Evolutionary conservation across 2,329 filamentous ascomycete species (phyloP).

Genomic region (Pseudogymnoascus sp.): DNA sequence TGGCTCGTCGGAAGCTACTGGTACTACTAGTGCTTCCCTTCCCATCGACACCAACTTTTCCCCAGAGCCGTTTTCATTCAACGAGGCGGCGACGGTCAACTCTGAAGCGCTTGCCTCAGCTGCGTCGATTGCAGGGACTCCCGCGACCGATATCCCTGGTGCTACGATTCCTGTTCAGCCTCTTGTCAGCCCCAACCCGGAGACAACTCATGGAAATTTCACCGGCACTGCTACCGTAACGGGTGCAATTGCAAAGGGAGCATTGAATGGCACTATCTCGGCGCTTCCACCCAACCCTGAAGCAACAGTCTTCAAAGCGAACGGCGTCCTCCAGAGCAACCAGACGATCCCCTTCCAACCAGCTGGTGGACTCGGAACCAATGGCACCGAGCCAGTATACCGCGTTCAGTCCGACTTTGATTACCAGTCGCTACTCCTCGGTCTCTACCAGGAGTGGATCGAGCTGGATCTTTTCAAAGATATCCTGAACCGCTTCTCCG

Average conservation of each 20-base stretch:
- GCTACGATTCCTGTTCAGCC: constrained; percentile 27
- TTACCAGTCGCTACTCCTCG: constrained; percentile 65
- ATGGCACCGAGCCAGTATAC: constrained; percentile 69
- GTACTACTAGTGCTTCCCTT: background rate
- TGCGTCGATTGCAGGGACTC: constrained; percentile 22
- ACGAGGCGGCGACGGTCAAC: constrained; percentile 21
- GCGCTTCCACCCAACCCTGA: constrained; percentile 49
- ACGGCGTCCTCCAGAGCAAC: constrained; percentile 60
- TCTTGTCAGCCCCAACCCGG: constrained; percentile 45
- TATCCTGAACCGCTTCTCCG: constrained; percentile 62
- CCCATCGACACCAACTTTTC: constrained; percentile 4
- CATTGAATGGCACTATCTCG: constrained; percentile 49
- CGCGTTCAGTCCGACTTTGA: constrained; percentile 76
- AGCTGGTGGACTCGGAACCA: constrained; percentile 67
- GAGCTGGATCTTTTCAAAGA: constrained; percentile 78
- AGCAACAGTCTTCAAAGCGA: constrained; percentile 62
- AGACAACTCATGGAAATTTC: constrained; percentile 63
- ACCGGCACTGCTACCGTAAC: constrained; percentile 59
- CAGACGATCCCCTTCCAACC: constrained; percentile 68
- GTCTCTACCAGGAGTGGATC: constrained; percentile 76
- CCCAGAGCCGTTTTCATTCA: constrained; percentile 20
- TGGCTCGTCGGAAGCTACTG: background rate
- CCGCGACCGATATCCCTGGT: constrained; percentile 24
- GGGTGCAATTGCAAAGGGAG: constrained; percentile 56
- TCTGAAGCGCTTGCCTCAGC: constrained; percentile 21